phyloP scores from a whole-genome alignment of 768 basidiomycete genomes.

The Cystobasidium ongulense region DNA sequence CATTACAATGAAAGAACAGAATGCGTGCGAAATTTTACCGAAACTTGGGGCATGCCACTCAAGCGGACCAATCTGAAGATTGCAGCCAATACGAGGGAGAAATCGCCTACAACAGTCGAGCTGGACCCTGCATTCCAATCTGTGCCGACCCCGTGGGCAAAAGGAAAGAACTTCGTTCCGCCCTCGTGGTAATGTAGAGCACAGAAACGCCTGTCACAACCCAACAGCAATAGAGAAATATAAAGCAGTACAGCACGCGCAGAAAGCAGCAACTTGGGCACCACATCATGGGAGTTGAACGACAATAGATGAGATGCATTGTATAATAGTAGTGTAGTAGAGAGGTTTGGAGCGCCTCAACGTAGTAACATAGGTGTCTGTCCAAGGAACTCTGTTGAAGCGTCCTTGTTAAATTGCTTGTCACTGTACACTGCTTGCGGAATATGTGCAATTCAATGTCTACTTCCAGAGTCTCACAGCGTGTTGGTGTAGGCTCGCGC shows the following conservation, averaged over 20 bases:
- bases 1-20: conserved; percentile 3
- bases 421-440: too few relatives aligned
- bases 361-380: too few relatives aligned
- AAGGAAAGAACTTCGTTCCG: not conserved
- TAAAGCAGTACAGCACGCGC: not conserved
- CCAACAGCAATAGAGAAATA: not conserved
- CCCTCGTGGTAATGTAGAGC: not conserved
- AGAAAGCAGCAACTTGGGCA: not conserved
- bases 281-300: not conserved
- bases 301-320: not conserved
- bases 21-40: conserved; percentile 15
- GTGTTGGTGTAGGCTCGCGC: too few relatives aligned
- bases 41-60: conserved; percentile 22
- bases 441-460: too few relatives aligned
- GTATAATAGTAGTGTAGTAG: too few relatives aligned
- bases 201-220: not conserved
- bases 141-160: conserved; percentile 3
- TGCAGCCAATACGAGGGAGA: not conserved
- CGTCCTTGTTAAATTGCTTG: too few relatives aligned
- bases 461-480: too few relatives aligned
- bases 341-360: too few relatives aligned
- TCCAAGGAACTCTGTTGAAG: too few relatives aligned
- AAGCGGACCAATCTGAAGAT: not conserved
- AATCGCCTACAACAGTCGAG: not conserved
- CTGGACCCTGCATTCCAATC: not conserved